Conservation (phyloP, 352 stramenopile genomes). For the Pythium brassicae region DNA sequence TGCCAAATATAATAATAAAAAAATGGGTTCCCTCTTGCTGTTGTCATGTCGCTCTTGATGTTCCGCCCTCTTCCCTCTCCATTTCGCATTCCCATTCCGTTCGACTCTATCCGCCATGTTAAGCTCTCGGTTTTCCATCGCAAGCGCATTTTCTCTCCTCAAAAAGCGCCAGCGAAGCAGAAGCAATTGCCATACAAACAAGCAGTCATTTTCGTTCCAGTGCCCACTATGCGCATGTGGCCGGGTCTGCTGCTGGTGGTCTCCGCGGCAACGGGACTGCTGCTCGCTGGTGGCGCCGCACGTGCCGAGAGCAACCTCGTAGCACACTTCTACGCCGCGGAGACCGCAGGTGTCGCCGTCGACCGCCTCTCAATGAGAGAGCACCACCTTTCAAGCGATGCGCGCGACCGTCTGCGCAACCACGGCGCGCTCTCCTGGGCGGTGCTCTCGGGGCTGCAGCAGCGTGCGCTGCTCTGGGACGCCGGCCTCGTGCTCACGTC, state of each 20-base stretch:
- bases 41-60: too few species aligned
- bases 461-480: conserved; percentile 74
- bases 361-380: conserved; percentile 29
- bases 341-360: conserved; percentile 19
- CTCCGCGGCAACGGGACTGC: neutral
- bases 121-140: too few species aligned
- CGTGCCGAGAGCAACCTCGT: conserved; percentile 41
- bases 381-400: conserved; percentile 37
- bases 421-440: conserved; percentile 8
- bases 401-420: conserved; percentile 9
- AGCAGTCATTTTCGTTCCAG: neutral
- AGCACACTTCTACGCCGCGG: conserved; percentile 39
- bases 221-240: neutral
- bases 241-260: neutral
- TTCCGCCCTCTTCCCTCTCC: too few species aligned
- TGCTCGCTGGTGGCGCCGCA: neutral
- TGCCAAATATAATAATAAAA: too few species aligned
- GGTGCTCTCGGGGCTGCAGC: conserved; percentile 47
- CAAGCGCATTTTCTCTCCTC: too few species aligned
- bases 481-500: conserved; percentile 51
- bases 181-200: neutral
- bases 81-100: too few species aligned
- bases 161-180: neutral
- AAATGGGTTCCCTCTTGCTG: too few species aligned
- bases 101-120: too few species aligned